Evolutionary conservation across 768 basidiomycete genomes (phyloP), one percentile per base, ranked within the genome.

Genomic region (Clitopilus passeckerianus): DNA sequence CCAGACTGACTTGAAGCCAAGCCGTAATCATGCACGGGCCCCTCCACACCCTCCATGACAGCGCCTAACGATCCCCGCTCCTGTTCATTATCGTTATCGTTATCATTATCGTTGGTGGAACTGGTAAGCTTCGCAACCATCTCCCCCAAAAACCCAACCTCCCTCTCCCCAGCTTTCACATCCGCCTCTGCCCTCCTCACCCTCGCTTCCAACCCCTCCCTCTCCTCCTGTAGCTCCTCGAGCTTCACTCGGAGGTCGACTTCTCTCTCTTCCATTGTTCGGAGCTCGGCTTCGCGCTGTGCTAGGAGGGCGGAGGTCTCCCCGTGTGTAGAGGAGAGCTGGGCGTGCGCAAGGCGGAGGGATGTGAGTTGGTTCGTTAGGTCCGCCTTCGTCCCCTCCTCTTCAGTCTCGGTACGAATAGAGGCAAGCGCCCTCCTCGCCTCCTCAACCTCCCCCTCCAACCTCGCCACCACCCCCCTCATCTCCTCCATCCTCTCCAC

Each of bases 371-470:
- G 77, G 60, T 86, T 82, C 1, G 85, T 80, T n/a, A 83, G 68
- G 1, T 85, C 76, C 7, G 87, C 71, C 1, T 86, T 79, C 0
- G 81, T 77, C 50, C 76, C 71, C 18, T 6, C 18, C 44, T 6
- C 8, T 46, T 6, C n/a, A 15, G 81, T 77, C 0, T 77, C 76
- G 4, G 73, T 70, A 6, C 71, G 70, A 34, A 67, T 71, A 0
- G 68, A 62, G 5, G 74, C 67, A 44, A 35, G 30, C 64, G 87
- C 87, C 56, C 69, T 72, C 41, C 83, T 70, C 5, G 76, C 83
- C 0, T 82, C 87, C 9, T 86, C 86, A 0, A 90, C 71, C 64
- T 90, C 86, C 0, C 81, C 88, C 64, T 90, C 87, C 33, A 90
- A 70, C 43, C 71, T 72, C 0, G 80, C 82, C 0, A 84, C 78